Evolutionary conservation across 805 yeast genomes (phyloP).

Genomic region (Lachancea kluyveri): DNA sequence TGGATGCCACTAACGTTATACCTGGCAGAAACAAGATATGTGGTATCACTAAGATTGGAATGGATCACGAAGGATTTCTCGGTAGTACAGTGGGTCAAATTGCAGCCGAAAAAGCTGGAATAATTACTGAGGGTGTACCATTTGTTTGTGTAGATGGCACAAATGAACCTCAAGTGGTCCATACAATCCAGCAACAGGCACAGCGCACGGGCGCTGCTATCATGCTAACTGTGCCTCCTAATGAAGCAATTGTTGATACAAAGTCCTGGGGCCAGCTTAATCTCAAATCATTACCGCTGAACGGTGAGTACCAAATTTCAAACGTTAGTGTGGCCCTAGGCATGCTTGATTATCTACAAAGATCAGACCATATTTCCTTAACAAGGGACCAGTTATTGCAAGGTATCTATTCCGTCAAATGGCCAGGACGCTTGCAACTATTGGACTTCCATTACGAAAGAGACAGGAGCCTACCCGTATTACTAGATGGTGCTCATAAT

Average conservation of each 20-base stretch:
- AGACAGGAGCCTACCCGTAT: conserved; percentile 20
- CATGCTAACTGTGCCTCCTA: conserved; percentile 13
- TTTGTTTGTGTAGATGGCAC: conserved; percentile 64
- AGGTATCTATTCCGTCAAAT: conserved; percentile 52
- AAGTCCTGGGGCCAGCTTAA: conserved; percentile 27
- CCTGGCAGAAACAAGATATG: conserved; percentile 45
- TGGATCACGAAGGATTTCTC: conserved; percentile 76
- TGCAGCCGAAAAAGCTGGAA: conserved; percentile 82
- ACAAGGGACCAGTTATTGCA: conserved; percentile 31
- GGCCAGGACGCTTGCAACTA: conserved; percentile 87
- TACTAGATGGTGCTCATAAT: conserved; percentile 94
- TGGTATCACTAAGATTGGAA: conserved; percentile 77
- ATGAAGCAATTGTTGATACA: conserved; percentile 20
- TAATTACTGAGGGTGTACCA: conserved; percentile 47
- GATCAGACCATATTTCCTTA: conserved; percentile 24
- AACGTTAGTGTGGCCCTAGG: conserved; percentile 66
- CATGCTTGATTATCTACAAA: conserved; percentile 37
- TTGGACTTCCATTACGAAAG: conserved; percentile 28
- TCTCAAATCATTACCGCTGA: conserved; percentile 44
- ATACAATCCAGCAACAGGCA: conserved; percentile 39
- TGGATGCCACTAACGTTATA: conserved; percentile 83
- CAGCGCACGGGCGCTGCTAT: conserved; percentile 25
- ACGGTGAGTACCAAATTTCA: conserved; percentile 66
- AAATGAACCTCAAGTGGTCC: conserved; percentile 47
- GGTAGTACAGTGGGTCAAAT: conserved; percentile 63